Percentiles rank a stretch among this genome's conserved stretches.
These are phyloP conservation scores for Somion occarium DNA, from an alignment of 1,284 basidiomycete species.

Conservation along the genomic window DNA sequence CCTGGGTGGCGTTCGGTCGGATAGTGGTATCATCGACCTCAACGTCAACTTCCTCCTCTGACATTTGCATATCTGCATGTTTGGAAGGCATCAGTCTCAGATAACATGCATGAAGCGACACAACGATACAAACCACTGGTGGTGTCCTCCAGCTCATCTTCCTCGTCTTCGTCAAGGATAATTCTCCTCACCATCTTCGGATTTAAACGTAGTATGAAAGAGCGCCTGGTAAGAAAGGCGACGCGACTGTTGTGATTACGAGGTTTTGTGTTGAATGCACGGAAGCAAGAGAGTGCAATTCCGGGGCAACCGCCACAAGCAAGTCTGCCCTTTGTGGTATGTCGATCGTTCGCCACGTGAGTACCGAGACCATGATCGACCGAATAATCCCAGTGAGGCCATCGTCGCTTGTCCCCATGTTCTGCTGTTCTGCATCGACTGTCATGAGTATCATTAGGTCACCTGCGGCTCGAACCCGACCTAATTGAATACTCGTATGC, in stretches of 20 bases:
- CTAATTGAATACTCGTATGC: too few relatives aligned
- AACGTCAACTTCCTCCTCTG: slow-evolving; percentile 23
- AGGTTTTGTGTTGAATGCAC: background rate
- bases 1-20: slow-evolving; percentile 22
- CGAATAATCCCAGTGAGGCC: background rate
- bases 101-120: background rate
- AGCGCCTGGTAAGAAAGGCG: too few relatives aligned
- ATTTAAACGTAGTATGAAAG: background rate
- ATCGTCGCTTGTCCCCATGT: background rate
- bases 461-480: too few relatives aligned
- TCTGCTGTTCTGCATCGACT: background rate
- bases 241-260: too few relatives aligned
- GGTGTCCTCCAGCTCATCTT: slow-evolving; percentile 16
- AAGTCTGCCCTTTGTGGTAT: background rate
- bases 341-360: background rate
- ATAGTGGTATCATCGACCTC: slow-evolving; percentile 14
- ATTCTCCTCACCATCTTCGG: slow-evolving; percentile 3
- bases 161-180: slow-evolving; percentile 16
- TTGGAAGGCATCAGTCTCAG: background rate
- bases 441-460: too few relatives aligned
- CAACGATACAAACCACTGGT: slow-evolving; percentile 18
- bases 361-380: too few relatives aligned
- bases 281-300: background rate
- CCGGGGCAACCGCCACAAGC: background rate
- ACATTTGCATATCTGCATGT: slow-evolving; percentile 14